Evolutionary conservation across 768 basidiomycete species (phyloP).

Genomic region (Hemileccinum rubropunctum): DNA sequence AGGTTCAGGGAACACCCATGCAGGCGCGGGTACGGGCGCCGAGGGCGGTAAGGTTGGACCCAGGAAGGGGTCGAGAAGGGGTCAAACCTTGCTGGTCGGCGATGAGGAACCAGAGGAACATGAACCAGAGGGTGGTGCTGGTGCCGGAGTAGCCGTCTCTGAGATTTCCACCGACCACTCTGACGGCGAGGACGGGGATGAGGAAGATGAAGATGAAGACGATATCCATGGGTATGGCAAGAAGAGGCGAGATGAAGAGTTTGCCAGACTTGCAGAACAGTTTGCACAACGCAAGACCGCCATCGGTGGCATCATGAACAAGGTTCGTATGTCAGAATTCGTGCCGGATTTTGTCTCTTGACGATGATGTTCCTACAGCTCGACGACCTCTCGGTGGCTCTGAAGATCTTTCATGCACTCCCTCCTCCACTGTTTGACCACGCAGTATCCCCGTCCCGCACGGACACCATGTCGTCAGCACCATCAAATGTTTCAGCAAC

Average conservation of each 20-base stretch:
- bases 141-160: slow-evolving; percentile 15
- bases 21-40: slow-evolving; percentile 1
- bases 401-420: slow-evolving; percentile 44
- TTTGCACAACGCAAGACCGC: slow-evolving; percentile 69
- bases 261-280: slow-evolving; percentile 61
- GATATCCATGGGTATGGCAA: slow-evolving; percentile 56
- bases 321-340: slow-evolving; percentile 40
- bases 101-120: slow-evolving; percentile 24
- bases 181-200: slow-evolving; percentile 39
- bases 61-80: slow-evolving; percentile 26
- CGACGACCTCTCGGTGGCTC: slow-evolving; percentile 30
- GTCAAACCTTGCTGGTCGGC: slow-evolving; percentile 36
- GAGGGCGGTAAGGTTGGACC: slow-evolving; percentile 15
- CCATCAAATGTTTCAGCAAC: slow-evolving; percentile 22
- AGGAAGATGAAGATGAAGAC: slow-evolving; percentile 33
- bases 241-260: slow-evolving; percentile 62
- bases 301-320: slow-evolving; percentile 70
- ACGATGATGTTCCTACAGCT: slow-evolving; percentile 16
- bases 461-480: slow-evolving; percentile 30
- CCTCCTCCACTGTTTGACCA: slow-evolving; percentile 41
- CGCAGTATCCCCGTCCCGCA: slow-evolving; percentile 20
- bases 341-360: neutral
- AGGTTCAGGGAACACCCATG: slow-evolving; percentile 3
- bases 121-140: slow-evolving; percentile 4
- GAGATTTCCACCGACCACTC: slow-evolving; percentile 25